phyloP scores from a whole-genome alignment of 176 grass and related monocot genomes.

The Eleusine coracana region DNA sequence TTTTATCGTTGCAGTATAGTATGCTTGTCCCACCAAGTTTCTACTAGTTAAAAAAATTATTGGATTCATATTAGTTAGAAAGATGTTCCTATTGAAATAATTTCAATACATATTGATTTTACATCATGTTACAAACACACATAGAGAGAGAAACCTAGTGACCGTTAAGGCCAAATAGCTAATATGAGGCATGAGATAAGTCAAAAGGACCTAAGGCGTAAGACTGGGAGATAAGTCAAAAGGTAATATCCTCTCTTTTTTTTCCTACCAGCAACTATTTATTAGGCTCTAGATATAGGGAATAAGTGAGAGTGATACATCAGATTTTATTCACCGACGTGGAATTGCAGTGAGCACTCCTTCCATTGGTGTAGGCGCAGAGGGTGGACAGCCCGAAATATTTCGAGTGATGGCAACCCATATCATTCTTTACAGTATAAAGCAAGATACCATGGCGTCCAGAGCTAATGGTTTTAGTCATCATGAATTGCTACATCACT shows the following conservation, averaged over 20 bases:
- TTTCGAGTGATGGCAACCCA: slow-evolving; percentile 64
- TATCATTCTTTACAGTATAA: slow-evolving; percentile 52
- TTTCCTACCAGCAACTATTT: slow-evolving; percentile 47
- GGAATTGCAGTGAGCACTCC: slow-evolving; percentile 56
- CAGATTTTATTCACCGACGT: slow-evolving; percentile 74
- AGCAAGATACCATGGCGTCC: slow-evolving; percentile 58
- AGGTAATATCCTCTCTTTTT: slow-evolving; percentile 53
- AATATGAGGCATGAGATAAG: not conserved
- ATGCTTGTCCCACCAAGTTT: slow-evolving; percentile 43
- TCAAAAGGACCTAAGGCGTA: slow-evolving; percentile 27
- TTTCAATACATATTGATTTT: slow-evolving; percentile 30
- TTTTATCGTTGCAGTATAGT: slow-evolving; percentile 47
- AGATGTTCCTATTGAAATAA: slow-evolving; percentile 13
- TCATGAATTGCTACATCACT: slow-evolving; percentile 44
- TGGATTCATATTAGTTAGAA: slow-evolving; percentile 16
- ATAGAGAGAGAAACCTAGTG: slow-evolving; percentile 1
- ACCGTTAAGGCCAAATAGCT: slow-evolving; percentile 34
- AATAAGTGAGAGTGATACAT: slow-evolving; percentile 71
- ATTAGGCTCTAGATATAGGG: slow-evolving; percentile 66
- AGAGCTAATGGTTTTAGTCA: slow-evolving; percentile 32
- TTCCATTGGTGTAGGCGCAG: slow-evolving; percentile 54
- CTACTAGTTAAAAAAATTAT: slow-evolving; percentile 20
- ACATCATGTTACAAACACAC: not conserved
- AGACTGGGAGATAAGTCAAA: slow-evolving; percentile 59
- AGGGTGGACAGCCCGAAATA: slow-evolving; percentile 57